These are phyloP conservation scores for Gynochthodes officinalis DNA, from an alignment of 257 asterid species.

Conservation along the genomic window DNA sequence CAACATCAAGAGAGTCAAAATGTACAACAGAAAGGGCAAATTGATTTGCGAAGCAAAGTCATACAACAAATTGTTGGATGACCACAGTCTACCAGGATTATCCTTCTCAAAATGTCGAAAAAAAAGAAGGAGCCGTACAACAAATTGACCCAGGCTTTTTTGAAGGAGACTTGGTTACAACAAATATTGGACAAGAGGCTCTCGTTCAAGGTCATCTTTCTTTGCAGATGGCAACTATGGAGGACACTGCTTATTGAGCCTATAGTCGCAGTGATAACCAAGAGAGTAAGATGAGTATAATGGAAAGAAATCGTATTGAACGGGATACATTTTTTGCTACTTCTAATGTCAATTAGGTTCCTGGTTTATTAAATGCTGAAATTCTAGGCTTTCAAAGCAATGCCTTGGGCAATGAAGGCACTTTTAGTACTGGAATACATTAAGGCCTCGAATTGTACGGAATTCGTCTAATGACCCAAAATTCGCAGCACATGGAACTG, in stretches of 20 bases:
- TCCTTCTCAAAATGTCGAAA: too few species aligned
- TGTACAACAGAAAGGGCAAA: too few species aligned
- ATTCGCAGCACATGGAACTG: conserved; percentile 51
- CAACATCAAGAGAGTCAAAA: too few species aligned
- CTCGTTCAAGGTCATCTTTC: conserved; percentile 35
- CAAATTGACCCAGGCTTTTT: too few species aligned
- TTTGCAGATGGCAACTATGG: conserved; percentile 18
- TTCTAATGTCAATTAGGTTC: conserved; percentile 28
- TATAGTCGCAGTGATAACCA: conserved; percentile 18
- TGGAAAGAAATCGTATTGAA: conserved; percentile 14
- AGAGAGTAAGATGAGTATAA: conserved; percentile 15
- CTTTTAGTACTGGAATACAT: conserved; percentile 53
- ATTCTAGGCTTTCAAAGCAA: conserved; percentile 18
- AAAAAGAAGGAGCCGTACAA: too few species aligned
- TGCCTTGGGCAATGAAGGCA: conserved; percentile 21
- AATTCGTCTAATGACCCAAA: conserved; percentile 18
- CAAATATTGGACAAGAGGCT: conserved; percentile 40
- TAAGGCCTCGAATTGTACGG: conserved; percentile 40
- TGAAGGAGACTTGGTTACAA: too few species aligned
- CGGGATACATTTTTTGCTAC: conserved; percentile 18
- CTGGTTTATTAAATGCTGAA: conserved; percentile 14
- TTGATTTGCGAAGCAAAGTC: too few species aligned
- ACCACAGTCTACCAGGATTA: too few species aligned
- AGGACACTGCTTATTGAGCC: conserved; percentile 14
- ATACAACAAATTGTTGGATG: too few species aligned